These are phyloP conservation scores for Pilasporangium apinafurcum DNA, from an alignment of 352 stramenopile genomes.

Conservation along the genomic window DNA sequence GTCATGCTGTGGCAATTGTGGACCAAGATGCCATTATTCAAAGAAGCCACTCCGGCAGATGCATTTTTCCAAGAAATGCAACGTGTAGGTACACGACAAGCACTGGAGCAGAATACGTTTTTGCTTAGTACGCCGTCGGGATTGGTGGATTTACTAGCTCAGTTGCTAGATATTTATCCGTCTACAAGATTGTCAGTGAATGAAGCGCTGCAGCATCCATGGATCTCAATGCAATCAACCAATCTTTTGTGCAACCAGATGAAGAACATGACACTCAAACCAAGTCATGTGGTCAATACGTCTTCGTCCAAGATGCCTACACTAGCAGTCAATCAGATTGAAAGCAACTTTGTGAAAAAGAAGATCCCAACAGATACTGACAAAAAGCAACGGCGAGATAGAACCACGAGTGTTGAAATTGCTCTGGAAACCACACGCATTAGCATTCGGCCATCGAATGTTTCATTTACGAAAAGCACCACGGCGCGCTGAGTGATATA, in stretches of 20 bases:
- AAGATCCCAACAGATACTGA: too few relatives aligned
- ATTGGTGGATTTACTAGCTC: constrained; percentile 34
- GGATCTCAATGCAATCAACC: too few relatives aligned
- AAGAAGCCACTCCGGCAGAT: constrained; percentile 32
- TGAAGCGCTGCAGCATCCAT: constrained; percentile 48
- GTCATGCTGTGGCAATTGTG: constrained; percentile 64
- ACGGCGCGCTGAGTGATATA: too few relatives aligned
- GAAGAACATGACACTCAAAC: too few relatives aligned
- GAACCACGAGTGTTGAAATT: constrained; percentile 41
- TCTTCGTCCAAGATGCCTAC: background rate
- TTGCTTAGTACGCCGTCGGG: constrained; percentile 15
- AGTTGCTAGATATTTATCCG: constrained; percentile 43
- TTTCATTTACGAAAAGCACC: too few relatives aligned
- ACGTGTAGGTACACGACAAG: constrained; percentile 8
- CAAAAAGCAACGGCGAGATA: constrained; percentile 16
- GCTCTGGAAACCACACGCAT: constrained; percentile 54
- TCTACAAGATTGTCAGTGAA: constrained; percentile 36
- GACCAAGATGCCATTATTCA: constrained; percentile 53
- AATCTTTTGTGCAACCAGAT: too few relatives aligned
- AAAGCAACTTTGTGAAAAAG: too few relatives aligned
- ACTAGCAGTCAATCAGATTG: too few relatives aligned
- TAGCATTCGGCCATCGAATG: constrained; percentile 26
- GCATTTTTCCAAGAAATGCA: constrained; percentile 40
- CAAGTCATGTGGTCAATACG: too few relatives aligned
- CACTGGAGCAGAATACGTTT: constrained; percentile 20